Percentiles rank a stretch among this genome's conserved stretches.
Evolutionary conservation across 805 yeast species (phyloP).

Genomic region (Grigorovia humatica): DNA sequence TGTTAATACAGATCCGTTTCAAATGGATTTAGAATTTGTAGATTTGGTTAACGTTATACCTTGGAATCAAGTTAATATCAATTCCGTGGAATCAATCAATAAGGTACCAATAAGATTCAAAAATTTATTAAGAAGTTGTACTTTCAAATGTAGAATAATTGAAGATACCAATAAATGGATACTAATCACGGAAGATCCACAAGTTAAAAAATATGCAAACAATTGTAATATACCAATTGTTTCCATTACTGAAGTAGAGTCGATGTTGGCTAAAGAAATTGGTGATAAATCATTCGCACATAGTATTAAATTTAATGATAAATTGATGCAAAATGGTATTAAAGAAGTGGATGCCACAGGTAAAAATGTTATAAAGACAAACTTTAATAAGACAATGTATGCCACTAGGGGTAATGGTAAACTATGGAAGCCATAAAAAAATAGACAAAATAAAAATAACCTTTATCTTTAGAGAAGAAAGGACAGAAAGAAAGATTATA

Average conservation of each 20-base stretch:
- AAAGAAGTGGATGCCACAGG: constrained; percentile 20
- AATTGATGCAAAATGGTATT: constrained; percentile 13
- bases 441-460: no score
- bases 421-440: constrained; percentile 42
- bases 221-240: constrained; percentile 42
- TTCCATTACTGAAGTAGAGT: constrained; percentile 23
- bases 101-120: constrained; percentile 43
- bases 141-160: constrained; percentile 38
- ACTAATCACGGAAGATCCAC: constrained; percentile 51
- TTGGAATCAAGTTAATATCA: constrained; percentile 16
- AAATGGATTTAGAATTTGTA: constrained; percentile 39
- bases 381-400: constrained; percentile 38
- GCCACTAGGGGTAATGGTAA: constrained; percentile 55
- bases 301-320: constrained; percentile 17
- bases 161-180: constrained; percentile 35
- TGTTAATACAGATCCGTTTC: constrained; percentile 7
- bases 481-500: no score
- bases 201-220: constrained; percentile 44
- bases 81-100: constrained; percentile 7
- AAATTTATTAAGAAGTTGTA: constrained; percentile 46
- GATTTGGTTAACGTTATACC: constrained; percentile 24
- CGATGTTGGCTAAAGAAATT: constrained; percentile 16
- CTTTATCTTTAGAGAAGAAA: no score
- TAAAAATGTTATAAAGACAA: constrained; percentile 32
- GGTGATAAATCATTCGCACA: constrained; percentile 17